Percentiles rank a stretch among this genome's conserved stretches.
phyloP scores from a whole-genome alignment of 1,284 basidiomycete genomes.

The Cryptococcus sp. region DNA sequence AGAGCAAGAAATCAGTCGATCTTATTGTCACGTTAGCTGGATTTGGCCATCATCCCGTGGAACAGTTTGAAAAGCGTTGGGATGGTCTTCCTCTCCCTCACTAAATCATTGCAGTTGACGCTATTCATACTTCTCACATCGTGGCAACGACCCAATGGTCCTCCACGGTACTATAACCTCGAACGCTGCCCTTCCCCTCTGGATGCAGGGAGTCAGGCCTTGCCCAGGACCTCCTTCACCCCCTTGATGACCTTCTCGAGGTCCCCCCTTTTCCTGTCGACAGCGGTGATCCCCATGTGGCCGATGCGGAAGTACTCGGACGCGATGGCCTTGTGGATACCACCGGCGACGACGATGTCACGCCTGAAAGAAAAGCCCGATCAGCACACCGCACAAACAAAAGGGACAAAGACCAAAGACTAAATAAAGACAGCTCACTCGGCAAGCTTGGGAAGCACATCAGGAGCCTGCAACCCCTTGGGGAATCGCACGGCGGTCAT shows the following conservation, averaged over 20 bases:
- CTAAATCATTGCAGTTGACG: neutral
- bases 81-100: too few relatives aligned
- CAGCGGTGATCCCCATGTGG: constrained; percentile 86
- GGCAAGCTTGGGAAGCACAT: constrained; percentile 62
- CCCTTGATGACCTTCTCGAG: constrained; percentile 69
- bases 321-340: constrained; percentile 82
- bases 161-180: neutral
- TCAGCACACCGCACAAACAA: too few relatives aligned
- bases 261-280: constrained; percentile 67
- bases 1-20: too few relatives aligned
- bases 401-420: neutral
- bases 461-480: constrained; percentile 65
- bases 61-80: too few relatives aligned
- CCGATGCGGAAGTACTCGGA: constrained; percentile 58
- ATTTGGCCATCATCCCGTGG: too few relatives aligned
- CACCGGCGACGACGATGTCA: constrained; percentile 81
- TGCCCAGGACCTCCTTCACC: constrained; percentile 58
- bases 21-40: too few relatives aligned
- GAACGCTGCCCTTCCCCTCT: neutral
- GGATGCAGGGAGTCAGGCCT: constrained; percentile 40
- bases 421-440: constrained; percentile 25
- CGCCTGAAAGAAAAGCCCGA: too few relatives aligned
- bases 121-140: neutral
- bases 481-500: constrained; percentile 86
- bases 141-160: neutral